A percentile compares a stretch with the other conserved stretches of the same genome.
Conservation (phyloP, 2,329 filamentous ascomycete genomes). For the Tolypocladium endophyticum region DNA sequence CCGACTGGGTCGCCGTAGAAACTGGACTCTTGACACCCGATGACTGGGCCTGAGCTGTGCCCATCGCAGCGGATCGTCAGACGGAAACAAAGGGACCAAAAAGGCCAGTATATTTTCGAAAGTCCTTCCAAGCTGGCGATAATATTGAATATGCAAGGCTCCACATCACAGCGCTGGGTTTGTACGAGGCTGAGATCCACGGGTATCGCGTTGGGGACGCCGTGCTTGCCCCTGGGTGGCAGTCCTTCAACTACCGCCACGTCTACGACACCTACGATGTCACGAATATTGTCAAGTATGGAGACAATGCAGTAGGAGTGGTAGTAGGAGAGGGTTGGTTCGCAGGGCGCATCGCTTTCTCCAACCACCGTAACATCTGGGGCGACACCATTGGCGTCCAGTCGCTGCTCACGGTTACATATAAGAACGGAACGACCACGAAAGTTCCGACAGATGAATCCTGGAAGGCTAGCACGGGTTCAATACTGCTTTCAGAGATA, state of each 20-base stretch:
- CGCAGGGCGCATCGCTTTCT: conserved; percentile 22
- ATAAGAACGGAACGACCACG: conserved; percentile 16
- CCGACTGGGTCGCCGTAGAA: conserved; percentile 21
- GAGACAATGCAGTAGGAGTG: conserved; percentile 25
- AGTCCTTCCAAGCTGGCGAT: conserved; percentile 16
- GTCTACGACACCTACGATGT: conserved; percentile 45
- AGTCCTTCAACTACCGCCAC: conserved; percentile 25
- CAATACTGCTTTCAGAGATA: conserved; percentile 28
- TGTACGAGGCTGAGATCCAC: conserved; percentile 38
- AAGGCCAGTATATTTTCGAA: conserved; percentile 21
- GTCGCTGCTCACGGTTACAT: conserved; percentile 25
- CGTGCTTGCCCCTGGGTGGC: conserved; percentile 39
- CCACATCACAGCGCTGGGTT: conserved; percentile 34
- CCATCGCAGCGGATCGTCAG: conserved; percentile 19
- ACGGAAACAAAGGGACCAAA: conserved; percentile 16
- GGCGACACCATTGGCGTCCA: conserved; percentile 28
- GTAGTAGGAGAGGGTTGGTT: conserved; percentile 41
- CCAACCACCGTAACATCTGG: conserved; percentile 17
- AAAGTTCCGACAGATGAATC: conserved; percentile 23
- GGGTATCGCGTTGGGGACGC: conserved; percentile 26
- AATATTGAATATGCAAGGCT: conserved; percentile 26
- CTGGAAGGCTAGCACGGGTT: conserved; percentile 23
- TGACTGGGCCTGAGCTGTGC: conserved; percentile 18
- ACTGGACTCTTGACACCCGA: conserved; percentile 18
- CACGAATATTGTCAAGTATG: conserved; percentile 22